These are phyloP conservation scores for Candida anutae DNA, from an alignment of 1,139 yeast species.

Conservation along the genomic window DNA sequence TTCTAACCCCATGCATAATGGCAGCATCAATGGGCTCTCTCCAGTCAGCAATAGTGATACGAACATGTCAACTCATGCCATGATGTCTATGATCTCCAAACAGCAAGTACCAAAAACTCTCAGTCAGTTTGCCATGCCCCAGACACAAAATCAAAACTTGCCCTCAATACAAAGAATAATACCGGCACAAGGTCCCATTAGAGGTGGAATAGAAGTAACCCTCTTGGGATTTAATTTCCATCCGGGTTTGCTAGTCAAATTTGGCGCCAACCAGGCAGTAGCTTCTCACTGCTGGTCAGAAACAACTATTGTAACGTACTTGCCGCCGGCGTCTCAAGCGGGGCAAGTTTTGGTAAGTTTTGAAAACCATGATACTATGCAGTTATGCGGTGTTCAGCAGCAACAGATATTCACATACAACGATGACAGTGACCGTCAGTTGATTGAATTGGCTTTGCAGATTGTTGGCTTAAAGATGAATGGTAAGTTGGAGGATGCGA, in stretches of 20 bases:
- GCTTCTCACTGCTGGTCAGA: slow-evolving; percentile 97
- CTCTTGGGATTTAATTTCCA: slow-evolving; percentile 79
- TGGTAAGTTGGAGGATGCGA: slow-evolving; percentile 88
- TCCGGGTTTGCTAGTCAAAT: slow-evolving; percentile 73
- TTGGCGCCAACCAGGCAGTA: slow-evolving; percentile 76
- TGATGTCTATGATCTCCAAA: slow-evolving; percentile 2
- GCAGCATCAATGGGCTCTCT: slow-evolving; percentile 33
- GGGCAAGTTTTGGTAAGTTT: slow-evolving; percentile 91
- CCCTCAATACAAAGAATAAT: slow-evolving; percentile 78
- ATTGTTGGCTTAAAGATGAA: slow-evolving; percentile 94
- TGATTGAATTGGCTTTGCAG: slow-evolving; percentile 86
- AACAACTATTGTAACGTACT: slow-evolving; percentile 82
- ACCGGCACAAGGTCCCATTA: slow-evolving; percentile 89
- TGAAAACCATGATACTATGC: slow-evolving; percentile 37
- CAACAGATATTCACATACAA: slow-evolving; percentile 74
- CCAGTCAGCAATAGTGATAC: slow-evolving; percentile 42
- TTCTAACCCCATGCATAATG: slow-evolving; percentile 39
- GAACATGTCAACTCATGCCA: slow-evolving; percentile 23
- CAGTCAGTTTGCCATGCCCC: slow-evolving; percentile 2
- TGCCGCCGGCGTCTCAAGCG: slow-evolving; percentile 83
- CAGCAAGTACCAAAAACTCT: background rate
- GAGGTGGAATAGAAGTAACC: slow-evolving; percentile 95
- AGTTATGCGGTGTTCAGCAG: slow-evolving; percentile 26
- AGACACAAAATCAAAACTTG: slow-evolving; percentile 10
- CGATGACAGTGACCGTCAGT: slow-evolving; percentile 88